Percentiles rank a stretch among this genome's conserved stretches.
Evolutionary conservation across 768 basidiomycete species (phyloP).

Genomic region (Hydnomerulius pinastri): DNA sequence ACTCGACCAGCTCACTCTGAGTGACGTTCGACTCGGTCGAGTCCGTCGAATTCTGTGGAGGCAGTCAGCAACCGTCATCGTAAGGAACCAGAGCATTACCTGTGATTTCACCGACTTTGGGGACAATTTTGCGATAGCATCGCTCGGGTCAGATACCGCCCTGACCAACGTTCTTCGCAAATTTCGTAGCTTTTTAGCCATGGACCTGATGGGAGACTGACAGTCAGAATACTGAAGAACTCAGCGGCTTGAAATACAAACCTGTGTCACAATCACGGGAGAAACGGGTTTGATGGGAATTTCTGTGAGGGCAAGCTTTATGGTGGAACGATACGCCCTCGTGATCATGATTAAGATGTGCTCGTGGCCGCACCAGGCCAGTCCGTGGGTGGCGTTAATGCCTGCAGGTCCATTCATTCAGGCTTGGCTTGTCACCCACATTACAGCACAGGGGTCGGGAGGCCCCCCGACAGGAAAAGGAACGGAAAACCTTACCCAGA

Average conservation of each 20-base stretch:
- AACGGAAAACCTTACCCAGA: not conserved
- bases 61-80: not conserved
- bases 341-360: no score
- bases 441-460: not conserved
- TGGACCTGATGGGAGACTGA: not conserved
- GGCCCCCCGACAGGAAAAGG: not conserved
- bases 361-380: no score
- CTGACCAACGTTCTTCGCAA: conserved; percentile 22
- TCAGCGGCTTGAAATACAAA: not conserved
- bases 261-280: not conserved
- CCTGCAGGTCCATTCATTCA: not conserved
- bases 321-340: no score
- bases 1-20: not conserved
- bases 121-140: not conserved
- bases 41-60: not conserved
- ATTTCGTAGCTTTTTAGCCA: conserved; percentile 8
- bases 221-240: not conserved
- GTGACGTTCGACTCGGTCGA: not conserved
- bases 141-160: conserved; percentile 18
- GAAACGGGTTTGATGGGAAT: not conserved
- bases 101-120: conserved; percentile 1
- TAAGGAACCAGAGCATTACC: not conserved
- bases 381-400: not conserved
- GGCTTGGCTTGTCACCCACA: not conserved
- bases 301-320: not conserved